phyloP scores from a whole-genome alignment of 1,284 basidiomycete species.

The Ceratobasidium theobromae region DNA sequence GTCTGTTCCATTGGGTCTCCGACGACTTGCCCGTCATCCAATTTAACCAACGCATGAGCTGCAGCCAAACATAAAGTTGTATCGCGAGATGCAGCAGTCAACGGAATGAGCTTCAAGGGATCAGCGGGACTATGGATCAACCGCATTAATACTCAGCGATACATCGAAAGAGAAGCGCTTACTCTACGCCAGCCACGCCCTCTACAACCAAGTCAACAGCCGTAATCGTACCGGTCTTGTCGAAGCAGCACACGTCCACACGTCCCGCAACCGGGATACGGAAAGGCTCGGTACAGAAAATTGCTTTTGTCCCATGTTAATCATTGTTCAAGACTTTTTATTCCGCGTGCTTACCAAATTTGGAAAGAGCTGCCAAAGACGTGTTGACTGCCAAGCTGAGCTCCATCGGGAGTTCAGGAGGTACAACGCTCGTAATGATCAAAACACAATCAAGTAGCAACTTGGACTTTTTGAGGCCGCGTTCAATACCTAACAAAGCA shows the following conservation, averaged over 20 bases:
- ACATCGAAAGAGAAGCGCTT: conserved; percentile 44
- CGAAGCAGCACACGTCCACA: conserved; percentile 96
- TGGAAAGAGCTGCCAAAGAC: conserved; percentile 88
- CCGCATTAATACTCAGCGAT: not conserved
- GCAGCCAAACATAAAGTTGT: conserved; percentile 89
- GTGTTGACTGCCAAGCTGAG: conserved; percentile 92
- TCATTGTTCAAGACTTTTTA: not conserved
- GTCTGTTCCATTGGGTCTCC: conserved; percentile 99
- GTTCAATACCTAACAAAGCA: conserved; percentile 66
- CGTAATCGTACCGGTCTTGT: conserved; percentile 97
- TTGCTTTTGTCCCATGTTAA: conserved; percentile 56
- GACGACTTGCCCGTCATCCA: conserved; percentile 90
- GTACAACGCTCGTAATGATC: conserved; percentile 94
- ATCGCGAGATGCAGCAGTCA: conserved; percentile 73
- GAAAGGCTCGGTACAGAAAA: conserved; percentile 97
- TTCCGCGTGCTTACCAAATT: conserved; percentile 63
- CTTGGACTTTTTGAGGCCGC: conserved; percentile 90
- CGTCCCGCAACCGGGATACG: conserved; percentile 90
- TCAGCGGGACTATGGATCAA: conserved; percentile 53
- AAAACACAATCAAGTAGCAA: conserved; percentile 89
- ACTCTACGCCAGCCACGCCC: conserved; percentile 87
- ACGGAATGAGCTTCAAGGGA: conserved; percentile 68
- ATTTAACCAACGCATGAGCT: conserved; percentile 91
- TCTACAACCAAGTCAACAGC: conserved; percentile 93
- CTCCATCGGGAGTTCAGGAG: conserved; percentile 96